Evolutionary conservation across 495 filamentous ascomycete genomes (phyloP).

Genomic region (Pseudoneurospora amorphoporcata): DNA sequence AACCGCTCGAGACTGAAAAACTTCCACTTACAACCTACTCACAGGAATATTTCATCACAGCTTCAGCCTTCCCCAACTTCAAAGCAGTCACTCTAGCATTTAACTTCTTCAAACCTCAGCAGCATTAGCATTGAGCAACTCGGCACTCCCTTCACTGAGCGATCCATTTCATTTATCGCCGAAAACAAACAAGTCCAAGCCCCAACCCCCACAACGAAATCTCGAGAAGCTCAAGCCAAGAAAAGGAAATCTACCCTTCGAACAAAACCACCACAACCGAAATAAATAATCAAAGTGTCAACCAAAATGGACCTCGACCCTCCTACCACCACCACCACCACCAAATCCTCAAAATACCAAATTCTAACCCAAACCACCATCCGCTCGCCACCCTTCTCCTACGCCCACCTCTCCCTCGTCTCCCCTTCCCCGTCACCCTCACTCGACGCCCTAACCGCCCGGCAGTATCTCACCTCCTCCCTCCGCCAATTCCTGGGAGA

Average conservation of each 20-base stretch:
- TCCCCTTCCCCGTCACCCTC: constrained; percentile 4
- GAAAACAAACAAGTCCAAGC: background rate
- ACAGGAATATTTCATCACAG: background rate
- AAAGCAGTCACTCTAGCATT: background rate
- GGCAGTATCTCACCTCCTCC: constrained; percentile 60
- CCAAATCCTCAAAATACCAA: constrained; percentile 1
- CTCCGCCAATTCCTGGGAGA: constrained; percentile 73
- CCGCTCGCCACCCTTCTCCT: constrained; percentile 25
- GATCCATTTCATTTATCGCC: background rate
- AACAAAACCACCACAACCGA: background rate
- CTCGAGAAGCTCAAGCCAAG: background rate
- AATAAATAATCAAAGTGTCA: background rate
- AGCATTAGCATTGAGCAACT: background rate
- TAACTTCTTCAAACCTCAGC: background rate
- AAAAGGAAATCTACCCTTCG: background rate
- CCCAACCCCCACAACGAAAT: too few species aligned
- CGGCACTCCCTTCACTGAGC: background rate
- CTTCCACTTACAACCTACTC: background rate
- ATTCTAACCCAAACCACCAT: constrained; percentile 25
- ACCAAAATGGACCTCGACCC: constrained; percentile 11
- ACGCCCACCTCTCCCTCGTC: constrained; percentile 30
- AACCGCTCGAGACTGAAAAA: background rate
- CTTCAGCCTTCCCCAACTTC: background rate
- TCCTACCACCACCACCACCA: background rate
- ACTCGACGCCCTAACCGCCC: constrained; percentile 65